Conservation (phyloP, 2,329 filamentous ascomycete genomes). For the Cercospora beticola region DNA sequence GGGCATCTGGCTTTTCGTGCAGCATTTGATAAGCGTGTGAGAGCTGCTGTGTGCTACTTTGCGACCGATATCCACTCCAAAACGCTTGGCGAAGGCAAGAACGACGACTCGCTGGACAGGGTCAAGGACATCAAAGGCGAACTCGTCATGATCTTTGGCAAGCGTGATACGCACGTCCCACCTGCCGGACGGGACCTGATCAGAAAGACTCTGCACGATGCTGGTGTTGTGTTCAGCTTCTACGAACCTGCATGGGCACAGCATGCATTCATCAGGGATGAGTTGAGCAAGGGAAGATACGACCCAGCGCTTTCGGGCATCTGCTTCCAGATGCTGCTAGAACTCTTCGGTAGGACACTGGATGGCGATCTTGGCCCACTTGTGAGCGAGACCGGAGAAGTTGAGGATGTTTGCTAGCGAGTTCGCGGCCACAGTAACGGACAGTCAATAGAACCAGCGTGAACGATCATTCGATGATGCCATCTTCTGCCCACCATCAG, state of each 20-base stretch:
- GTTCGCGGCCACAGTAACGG: neutral
- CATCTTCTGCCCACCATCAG: no score
- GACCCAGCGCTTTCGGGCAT: slow-evolving; percentile 83
- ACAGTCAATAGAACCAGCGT: no score
- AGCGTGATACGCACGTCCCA: slow-evolving; percentile 87
- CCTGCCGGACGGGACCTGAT: slow-evolving; percentile 80
- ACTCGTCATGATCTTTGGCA: slow-evolving; percentile 85
- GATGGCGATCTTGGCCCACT: slow-evolving; percentile 74
- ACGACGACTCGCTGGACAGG: slow-evolving; percentile 61
- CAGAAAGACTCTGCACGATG: slow-evolving; percentile 74
- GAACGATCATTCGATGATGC: no score
- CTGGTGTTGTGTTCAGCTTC: slow-evolving; percentile 72
- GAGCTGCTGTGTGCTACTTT: slow-evolving; percentile 82
- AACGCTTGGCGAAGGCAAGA: slow-evolving; percentile 68
- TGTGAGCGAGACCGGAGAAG: slow-evolving; percentile 51
- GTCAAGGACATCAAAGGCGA: slow-evolving; percentile 68
- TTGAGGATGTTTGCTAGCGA: slow-evolving; percentile 41
- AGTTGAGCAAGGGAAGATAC: slow-evolving; percentile 86
- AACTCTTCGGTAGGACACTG: slow-evolving; percentile 76
- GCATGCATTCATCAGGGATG: slow-evolving; percentile 91
- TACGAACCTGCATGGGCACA: slow-evolving; percentile 93
- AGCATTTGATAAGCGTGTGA: slow-evolving; percentile 73
- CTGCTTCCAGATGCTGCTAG: slow-evolving; percentile 86
- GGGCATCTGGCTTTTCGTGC: slow-evolving; percentile 78
- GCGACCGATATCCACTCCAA: slow-evolving; percentile 84